A percentile compares a stretch with the other conserved stretches of the same genome.
Evolutionary conservation across 768 basidiomycete species (phyloP).

Genomic region (Amanita pseudoporphyria): DNA sequence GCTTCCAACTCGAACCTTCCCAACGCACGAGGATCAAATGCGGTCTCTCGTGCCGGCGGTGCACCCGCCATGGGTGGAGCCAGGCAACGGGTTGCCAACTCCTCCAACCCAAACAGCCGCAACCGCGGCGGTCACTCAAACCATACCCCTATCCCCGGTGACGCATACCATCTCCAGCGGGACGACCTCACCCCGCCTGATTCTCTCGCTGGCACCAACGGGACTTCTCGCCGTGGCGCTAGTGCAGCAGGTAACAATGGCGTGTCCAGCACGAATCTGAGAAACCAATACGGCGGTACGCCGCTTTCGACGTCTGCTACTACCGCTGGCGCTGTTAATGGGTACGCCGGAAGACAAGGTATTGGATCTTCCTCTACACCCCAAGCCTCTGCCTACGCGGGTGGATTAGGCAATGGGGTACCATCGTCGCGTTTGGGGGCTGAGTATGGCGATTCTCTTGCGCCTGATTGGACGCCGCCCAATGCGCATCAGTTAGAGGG

Average conservation of each 20-base stretch:
- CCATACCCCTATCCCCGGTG: conserved; percentile 9
- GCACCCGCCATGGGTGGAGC: no score
- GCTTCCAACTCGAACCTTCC: conserved; percentile 7
- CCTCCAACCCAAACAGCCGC: background rate
- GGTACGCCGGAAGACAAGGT: background rate
- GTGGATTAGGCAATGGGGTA: conserved; percentile 18
- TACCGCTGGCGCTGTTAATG: background rate
- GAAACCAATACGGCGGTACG: conserved; percentile 2
- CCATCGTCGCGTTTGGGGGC: conserved; percentile 8
- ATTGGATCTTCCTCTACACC: background rate
- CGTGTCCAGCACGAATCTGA: background rate
- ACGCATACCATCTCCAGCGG: background rate
- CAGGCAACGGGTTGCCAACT: background rate
- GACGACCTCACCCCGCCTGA: conserved; percentile 2
- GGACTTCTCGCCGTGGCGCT: conserved; percentile 7
- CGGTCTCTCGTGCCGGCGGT: no score
- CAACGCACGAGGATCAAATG: background rate
- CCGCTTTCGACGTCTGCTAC: background rate
- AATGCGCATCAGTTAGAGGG: conserved; percentile 56
- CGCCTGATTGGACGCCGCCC: conserved; percentile 42
- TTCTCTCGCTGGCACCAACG: background rate
- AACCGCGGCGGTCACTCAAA: conserved; percentile 18
- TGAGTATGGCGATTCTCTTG: conserved; percentile 6
- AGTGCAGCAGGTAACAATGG: conserved; percentile 8
- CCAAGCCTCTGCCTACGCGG: conserved; percentile 7